Percentiles rank a stretch among this genome's conserved stretches.
These are phyloP conservation scores for Urtica urens DNA, from an alignment of 306 rosid genomes.

Conservation along the genomic window DNA sequence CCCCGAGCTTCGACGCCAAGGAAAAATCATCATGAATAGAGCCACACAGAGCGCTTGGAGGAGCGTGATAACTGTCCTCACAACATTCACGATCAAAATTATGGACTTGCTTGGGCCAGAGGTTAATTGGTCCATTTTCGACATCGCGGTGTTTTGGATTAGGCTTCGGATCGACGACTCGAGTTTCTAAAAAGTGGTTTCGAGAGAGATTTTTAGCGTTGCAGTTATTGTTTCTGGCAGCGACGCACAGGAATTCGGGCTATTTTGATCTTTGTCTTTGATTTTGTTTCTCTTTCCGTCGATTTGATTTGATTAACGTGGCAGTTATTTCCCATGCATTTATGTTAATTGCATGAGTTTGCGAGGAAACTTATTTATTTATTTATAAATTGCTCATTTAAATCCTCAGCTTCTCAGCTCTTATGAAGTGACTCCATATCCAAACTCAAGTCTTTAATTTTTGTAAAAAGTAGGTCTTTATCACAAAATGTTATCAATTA, in stretches of 20 bases:
- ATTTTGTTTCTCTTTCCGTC: too few relatives aligned
- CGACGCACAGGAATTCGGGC: neutral
- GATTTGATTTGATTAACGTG: too few relatives aligned
- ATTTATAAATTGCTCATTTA: too few relatives aligned
- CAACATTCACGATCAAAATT: slow-evolving; percentile 58
- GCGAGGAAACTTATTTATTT: too few relatives aligned
- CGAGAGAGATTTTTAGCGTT: neutral
- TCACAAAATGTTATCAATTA: too few relatives aligned
- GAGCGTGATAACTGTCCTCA: slow-evolving; percentile 43
- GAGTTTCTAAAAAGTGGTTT: neutral
- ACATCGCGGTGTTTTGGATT: slow-evolving; percentile 39
- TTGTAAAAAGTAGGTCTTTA: too few relatives aligned
- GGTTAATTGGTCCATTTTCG: slow-evolving; percentile 75
- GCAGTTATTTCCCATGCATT: too few relatives aligned
- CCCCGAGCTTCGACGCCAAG: slow-evolving; percentile 42
- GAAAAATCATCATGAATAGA: slow-evolving; percentile 36
- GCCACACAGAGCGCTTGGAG: slow-evolving; percentile 53
- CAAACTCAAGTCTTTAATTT: too few relatives aligned
- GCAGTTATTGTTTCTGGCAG: neutral
- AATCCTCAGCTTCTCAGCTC: too few relatives aligned
- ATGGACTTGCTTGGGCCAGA: slow-evolving; percentile 98
- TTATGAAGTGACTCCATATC: too few relatives aligned
- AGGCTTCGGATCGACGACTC: slow-evolving; percentile 1
- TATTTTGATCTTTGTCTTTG: too few relatives aligned
- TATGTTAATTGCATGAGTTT: too few relatives aligned